phyloP scores from a whole-genome alignment of 208 protist species.

The Herpetomonas muscarum region DNA sequence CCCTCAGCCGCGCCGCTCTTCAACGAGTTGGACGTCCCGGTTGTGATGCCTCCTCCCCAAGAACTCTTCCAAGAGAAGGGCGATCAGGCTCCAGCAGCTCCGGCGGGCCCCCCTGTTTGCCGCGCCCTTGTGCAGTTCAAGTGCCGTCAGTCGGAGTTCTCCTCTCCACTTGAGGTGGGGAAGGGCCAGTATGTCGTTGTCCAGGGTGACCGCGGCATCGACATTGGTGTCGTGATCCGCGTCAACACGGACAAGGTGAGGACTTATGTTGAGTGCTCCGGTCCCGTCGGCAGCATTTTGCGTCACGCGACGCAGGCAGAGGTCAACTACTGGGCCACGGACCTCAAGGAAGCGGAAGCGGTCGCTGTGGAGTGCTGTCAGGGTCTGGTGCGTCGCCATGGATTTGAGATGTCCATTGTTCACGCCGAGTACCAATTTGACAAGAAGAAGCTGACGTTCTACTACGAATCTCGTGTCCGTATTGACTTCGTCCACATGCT shows the following conservation, averaged over 20 bases:
- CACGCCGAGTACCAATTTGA: slow-evolving; percentile 92
- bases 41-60: slow-evolving; percentile 11
- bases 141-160: slow-evolving; percentile 78
- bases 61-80: slow-evolving; percentile 45
- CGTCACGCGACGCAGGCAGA: slow-evolving; percentile 76
- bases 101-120: slow-evolving; percentile 27
- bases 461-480: slow-evolving; percentile 71
- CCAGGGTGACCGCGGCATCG: slow-evolving; percentile 84
- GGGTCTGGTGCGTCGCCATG: slow-evolving; percentile 43
- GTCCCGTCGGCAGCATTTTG: slow-evolving; percentile 49
- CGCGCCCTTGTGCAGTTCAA: slow-evolving; percentile 83
- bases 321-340: slow-evolving; percentile 84
- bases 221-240: slow-evolving; percentile 84
- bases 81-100: slow-evolving; percentile 23
- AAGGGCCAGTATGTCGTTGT: slow-evolving; percentile 86
- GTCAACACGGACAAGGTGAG: slow-evolving; percentile 42
- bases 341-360: slow-evolving; percentile 78
- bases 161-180: slow-evolving; percentile 41
- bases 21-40: background rate
- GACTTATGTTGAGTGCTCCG: slow-evolving; percentile 58
- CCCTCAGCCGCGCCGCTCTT: background rate
- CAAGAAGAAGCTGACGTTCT: slow-evolving; percentile 92
- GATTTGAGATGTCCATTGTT: slow-evolving; percentile 73
- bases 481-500: slow-evolving; percentile 83
- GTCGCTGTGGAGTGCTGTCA: slow-evolving; percentile 66